Base-by-base conservation (phyloP, 2,329 filamentous ascomycete genomes). In the Exophiala mesophila region DNA sequence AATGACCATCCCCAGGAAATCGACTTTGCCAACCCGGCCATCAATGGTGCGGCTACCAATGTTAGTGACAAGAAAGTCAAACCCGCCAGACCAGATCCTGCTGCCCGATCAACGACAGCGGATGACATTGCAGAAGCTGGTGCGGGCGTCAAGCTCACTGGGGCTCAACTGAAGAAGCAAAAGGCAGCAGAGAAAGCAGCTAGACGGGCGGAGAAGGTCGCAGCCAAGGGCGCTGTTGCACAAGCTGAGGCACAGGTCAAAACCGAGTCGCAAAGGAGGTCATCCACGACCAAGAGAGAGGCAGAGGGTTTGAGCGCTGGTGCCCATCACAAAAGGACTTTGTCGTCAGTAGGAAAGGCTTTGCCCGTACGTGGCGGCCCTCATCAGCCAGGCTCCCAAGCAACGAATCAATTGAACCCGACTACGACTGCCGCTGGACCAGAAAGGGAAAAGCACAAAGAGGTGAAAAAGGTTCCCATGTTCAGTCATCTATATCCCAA, bases 141-240 rank as follows among this genome's bases (percentile, higher is more conserved):
- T 12, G 57, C 53, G 10, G 58, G 59, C 20, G 63, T 63, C 18
- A 62, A 67, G 18, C 56, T 69, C 20, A 63, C 63, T 5, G 59
- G 59, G 24, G 88, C 87, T 15, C 85, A 94, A 64, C 62, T 94
- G 58, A 97, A 97, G 68, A 90, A 89, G 58, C 82, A 80, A 62
- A 83, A 84, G 49, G 90, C 95, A 63, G 89, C 87, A 21, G 90
- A 96, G 63, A 97, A 96, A 69, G 84, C 85, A 39, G 88, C 88
- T 34, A 76, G 87, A 48, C 77, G 90, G 68, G 81, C 81, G 59
- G 78, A 74, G 57, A 87, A 83, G 61, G 70, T 71, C 20, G 70
- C 73, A 20, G 75, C 76, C 49, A 60, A 60, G 20, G 65, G 70
- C 2, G 65, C 52, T 51, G 56, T 9, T 33, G 30, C 52, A 44